phyloP scores from a whole-genome alignment of 2,329 filamentous ascomycete genomes.

The Pleomassaria siparia region DNA sequence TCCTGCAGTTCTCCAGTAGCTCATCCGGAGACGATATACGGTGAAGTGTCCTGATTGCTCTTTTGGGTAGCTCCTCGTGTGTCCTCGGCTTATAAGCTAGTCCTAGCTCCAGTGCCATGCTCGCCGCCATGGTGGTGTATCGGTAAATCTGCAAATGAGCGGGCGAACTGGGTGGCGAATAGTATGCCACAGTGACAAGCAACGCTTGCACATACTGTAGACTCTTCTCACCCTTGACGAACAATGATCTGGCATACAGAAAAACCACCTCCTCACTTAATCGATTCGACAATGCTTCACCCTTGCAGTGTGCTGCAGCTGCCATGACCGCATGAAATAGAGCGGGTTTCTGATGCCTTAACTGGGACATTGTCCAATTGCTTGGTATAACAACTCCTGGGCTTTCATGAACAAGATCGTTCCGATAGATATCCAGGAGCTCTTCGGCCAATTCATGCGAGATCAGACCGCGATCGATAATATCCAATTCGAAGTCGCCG shows the following conservation, averaged over 20 bases:
- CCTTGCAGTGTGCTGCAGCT: constrained; percentile 37
- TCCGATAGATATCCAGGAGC: constrained; percentile 33
- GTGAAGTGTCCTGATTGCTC: constrained; percentile 33
- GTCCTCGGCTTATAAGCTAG: constrained; percentile 39
- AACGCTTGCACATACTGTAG: constrained; percentile 40
- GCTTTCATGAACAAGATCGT: constrained; percentile 30
- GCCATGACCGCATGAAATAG: constrained; percentile 42
- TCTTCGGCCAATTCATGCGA: constrained; percentile 30
- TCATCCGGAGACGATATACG: constrained; percentile 39
- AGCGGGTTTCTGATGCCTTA: constrained; percentile 34
- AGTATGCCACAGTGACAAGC: constrained; percentile 37
- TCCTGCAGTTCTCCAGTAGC: constrained; percentile 38
- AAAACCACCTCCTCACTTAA: constrained; percentile 38
- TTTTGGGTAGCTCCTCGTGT: constrained; percentile 41
- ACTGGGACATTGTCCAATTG: constrained; percentile 33
- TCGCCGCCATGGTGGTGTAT: constrained; percentile 39
- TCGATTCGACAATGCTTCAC: constrained; percentile 31
- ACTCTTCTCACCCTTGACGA: constrained; percentile 41
- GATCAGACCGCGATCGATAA: constrained; percentile 38
- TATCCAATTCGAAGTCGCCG: constrained; percentile 30
- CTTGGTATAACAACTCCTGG: constrained; percentile 33
- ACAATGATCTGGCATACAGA: constrained; percentile 35
- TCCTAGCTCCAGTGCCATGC: constrained; percentile 41
- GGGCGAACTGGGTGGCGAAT: constrained; percentile 35
- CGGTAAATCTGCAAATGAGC: constrained; percentile 38